Conservation (phyloP, 768 basidiomycete species). For the Hydnum rufescens region DNA sequence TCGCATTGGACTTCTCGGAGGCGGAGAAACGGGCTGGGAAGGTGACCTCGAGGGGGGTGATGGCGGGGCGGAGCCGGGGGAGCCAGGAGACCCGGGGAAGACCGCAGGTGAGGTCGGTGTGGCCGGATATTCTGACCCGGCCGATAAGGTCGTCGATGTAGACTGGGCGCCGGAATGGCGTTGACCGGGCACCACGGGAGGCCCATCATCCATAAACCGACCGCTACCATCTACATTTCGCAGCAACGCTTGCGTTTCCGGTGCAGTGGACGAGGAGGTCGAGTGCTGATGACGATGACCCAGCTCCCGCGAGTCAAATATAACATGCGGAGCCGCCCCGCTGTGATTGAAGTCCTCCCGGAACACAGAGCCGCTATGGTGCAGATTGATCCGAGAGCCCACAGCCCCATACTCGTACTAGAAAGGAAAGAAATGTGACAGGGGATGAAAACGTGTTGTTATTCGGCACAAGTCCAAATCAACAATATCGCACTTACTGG, state of each 20-base stretch:
- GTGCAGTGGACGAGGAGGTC: not conserved
- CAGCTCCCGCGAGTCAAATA: not conserved
- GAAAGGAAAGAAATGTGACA: not conserved
- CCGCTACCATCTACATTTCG: not conserved
- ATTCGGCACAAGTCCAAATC: not conserved
- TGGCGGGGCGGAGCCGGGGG: slow-evolving; percentile 41
- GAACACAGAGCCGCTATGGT: not conserved
- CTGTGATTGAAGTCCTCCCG: not conserved
- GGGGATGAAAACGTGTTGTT: not conserved
- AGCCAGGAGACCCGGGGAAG: slow-evolving; percentile 56
- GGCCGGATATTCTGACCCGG: not conserved
- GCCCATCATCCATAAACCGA: not conserved
- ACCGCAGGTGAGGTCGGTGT: slow-evolving; percentile 26
- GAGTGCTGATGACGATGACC: not conserved
- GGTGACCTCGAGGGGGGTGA: too few species aligned
- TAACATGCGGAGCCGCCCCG: not conserved
- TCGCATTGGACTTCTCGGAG: too few species aligned
- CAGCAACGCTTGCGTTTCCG: not conserved
- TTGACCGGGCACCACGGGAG: slow-evolving; percentile 56
- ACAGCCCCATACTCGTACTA: not conserved
- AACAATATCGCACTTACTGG: not conserved
- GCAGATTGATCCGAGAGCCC: not conserved
- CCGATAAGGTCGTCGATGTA: slow-evolving; percentile 25
- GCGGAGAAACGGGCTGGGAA: too few species aligned
- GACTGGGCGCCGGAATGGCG: slow-evolving; percentile 55